Percentiles rank a stretch among this genome's conserved stretches.
phyloP scores from a whole-genome alignment of 768 basidiomycete genomes.

The Leccinellum rugosiceps region DNA sequence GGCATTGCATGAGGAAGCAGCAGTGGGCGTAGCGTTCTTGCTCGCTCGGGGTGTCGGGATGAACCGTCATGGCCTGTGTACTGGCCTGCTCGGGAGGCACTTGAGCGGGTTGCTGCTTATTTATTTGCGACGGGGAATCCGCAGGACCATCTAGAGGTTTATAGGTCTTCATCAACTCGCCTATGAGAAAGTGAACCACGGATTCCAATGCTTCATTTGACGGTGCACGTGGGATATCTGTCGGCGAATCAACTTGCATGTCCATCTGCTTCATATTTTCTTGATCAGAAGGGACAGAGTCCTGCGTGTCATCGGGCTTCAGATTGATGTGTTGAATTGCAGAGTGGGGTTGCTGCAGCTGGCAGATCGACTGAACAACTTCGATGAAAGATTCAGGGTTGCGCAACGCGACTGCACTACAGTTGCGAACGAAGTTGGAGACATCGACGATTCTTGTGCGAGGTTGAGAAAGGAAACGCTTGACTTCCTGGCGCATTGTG shows the following conservation, averaged over 20 bases:
- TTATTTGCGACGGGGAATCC: conserved; percentile 11
- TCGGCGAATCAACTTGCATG: conserved; percentile 57
- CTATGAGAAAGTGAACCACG: conserved; percentile 66
- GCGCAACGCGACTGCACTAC: conserved; percentile 77
- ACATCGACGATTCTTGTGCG: conserved; percentile 70
- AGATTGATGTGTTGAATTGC: conserved; percentile 56
- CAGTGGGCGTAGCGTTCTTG: conserved; percentile 48
- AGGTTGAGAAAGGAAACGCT: conserved; percentile 72
- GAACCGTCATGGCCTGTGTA: conserved; percentile 9
- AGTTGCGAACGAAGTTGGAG: conserved; percentile 67
- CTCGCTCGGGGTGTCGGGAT: conserved; percentile 15
- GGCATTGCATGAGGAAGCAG: conserved; percentile 86
- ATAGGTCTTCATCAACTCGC: conserved; percentile 62
- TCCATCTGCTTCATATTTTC: conserved; percentile 32
- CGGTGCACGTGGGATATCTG: conserved; percentile 22
- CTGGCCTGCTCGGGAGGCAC: conserved; percentile 14
- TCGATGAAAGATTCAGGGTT: conserved; percentile 76
- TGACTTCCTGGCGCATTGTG: conserved; percentile 82
- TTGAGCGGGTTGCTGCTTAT: conserved; percentile 14
- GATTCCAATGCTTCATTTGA: conserved; percentile 51
- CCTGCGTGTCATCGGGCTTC: conserved; percentile 36
- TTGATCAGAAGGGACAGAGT: conserved; percentile 9
- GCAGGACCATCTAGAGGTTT: conserved; percentile 42
- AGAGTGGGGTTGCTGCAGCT: conserved; percentile 65
- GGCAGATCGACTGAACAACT: conserved; percentile 66